Conservation (phyloP, 2,329 filamentous ascomycete species). For the Talaromyces sp. region DNA sequence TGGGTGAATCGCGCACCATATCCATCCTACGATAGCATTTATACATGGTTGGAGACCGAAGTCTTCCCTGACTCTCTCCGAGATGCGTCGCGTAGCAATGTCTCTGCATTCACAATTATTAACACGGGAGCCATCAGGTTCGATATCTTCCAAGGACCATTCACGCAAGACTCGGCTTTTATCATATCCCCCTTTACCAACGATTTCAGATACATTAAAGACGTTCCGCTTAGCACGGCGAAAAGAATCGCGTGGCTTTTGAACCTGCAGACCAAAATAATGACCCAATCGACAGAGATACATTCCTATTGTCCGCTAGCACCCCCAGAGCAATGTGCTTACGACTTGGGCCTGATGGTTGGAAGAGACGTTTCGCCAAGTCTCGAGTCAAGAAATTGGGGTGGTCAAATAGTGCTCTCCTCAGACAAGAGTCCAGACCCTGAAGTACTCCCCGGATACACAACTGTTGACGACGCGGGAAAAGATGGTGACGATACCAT, state of each 20-base stretch:
- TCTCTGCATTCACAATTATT: conserved; percentile 62
- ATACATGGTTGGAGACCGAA: conserved; percentile 69
- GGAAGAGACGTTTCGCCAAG: not conserved
- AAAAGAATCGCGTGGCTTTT: conserved; percentile 58
- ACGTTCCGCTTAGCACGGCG: conserved; percentile 74
- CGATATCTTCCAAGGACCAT: conserved; percentile 87
- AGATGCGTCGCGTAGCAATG: conserved; percentile 52
- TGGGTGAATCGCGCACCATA: conserved; percentile 80
- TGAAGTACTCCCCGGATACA: conserved; percentile 67
- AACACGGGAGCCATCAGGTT: conserved; percentile 93
- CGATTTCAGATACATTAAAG: conserved; percentile 66
- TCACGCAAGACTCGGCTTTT: conserved; percentile 81
- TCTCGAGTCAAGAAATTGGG: not conserved
- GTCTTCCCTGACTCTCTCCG: conserved; percentile 64
- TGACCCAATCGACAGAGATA: conserved; percentile 20
- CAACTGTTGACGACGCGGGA: conserved; percentile 78
- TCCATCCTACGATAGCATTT: conserved; percentile 68
- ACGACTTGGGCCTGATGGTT: conserved; percentile 15
- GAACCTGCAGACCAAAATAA: conserved; percentile 52
- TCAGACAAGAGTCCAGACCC: conserved; percentile 29
- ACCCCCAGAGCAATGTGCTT: conserved; percentile 41
- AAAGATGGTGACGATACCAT: conserved; percentile 84
- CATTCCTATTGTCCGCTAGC: conserved; percentile 28
- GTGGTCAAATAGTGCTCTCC: conserved; percentile 25
- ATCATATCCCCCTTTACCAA: conserved; percentile 85